Conservation (phyloP, 2,329 filamentous ascomycete species). For the Aureobasidium sp. region DNA sequence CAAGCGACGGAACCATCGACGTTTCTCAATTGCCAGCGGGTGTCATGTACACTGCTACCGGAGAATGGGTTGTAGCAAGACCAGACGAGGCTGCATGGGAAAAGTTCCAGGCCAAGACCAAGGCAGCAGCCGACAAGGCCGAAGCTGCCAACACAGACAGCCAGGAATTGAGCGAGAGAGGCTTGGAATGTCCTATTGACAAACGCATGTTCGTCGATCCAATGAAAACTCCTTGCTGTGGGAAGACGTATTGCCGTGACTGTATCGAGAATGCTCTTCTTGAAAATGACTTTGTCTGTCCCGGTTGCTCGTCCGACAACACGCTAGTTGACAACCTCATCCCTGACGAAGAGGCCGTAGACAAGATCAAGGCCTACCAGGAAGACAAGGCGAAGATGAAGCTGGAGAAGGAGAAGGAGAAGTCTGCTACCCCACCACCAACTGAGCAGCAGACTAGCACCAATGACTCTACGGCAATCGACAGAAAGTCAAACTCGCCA, state of each 20-base stretch:
- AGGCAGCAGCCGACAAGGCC: constrained; percentile 68
- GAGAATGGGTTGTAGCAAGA: constrained; percentile 93
- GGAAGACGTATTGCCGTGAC: constrained; percentile 97
- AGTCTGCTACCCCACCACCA: constrained; percentile 34
- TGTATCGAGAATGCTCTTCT: constrained; percentile 99
- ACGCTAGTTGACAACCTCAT: constrained; percentile 89
- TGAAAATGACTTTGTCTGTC: constrained; percentile 95
- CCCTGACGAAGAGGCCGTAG: constrained; percentile 76
- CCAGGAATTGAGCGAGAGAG: constrained; percentile 81
- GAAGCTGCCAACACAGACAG: constrained; percentile 69
- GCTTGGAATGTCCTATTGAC: constrained; percentile 91
- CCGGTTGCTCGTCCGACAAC: constrained; percentile 81
- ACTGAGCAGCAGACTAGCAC: constrained; percentile 21
- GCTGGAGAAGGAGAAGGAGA: constrained; percentile 38
- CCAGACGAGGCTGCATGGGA: constrained; percentile 96
- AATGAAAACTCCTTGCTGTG: constrained; percentile 98
- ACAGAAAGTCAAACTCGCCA: constrained; percentile 17
- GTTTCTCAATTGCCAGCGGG: constrained; percentile 75
- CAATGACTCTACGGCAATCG: constrained; percentile 7
- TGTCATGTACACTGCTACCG: constrained; percentile 96
- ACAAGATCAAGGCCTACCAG: constrained; percentile 73
- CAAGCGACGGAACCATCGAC: constrained; percentile 68
- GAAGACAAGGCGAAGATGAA: constrained; percentile 43
- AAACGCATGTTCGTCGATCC: constrained; percentile 97
- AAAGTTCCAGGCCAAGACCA: constrained; percentile 90